These are phyloP conservation scores for Fusarium sp. DNA, from an alignment of 2,329 filamentous ascomycete genomes.

Conservation along the genomic window DNA sequence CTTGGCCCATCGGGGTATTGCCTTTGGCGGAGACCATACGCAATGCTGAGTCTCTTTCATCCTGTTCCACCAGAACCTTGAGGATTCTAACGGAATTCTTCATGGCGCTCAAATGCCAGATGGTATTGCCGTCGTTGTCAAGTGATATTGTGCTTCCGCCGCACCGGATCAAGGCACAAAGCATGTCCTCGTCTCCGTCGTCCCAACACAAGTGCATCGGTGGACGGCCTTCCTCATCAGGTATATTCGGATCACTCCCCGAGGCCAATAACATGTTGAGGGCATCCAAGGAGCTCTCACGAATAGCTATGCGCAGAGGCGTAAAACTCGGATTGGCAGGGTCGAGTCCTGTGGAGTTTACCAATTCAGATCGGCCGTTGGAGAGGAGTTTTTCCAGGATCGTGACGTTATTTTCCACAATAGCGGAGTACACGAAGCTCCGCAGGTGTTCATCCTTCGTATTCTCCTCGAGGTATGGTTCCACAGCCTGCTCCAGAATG, in stretches of 20 bases:
- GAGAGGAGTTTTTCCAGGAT: background rate
- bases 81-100: background rate
- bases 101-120: background rate
- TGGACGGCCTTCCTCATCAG: background rate
- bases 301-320: background rate
- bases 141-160: background rate
- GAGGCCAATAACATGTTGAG: background rate
- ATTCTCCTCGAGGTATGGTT: background rate
- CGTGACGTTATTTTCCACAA: background rate
- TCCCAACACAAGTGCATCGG: background rate
- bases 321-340: background rate
- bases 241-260: background rate
- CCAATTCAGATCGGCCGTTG: background rate
- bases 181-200: background rate
- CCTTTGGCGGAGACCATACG: background rate
- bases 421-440: background rate
- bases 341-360: background rate
- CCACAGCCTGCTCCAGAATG: background rate
- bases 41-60: background rate
- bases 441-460: background rate
- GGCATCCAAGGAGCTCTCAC: background rate
- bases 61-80: background rate
- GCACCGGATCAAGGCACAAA: background rate
- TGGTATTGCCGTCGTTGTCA: background rate
- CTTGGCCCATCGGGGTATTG: background rate